Base-by-base conservation (phyloP, 371 early-diverging fungal species). In the Globomyces sp. region DNA sequence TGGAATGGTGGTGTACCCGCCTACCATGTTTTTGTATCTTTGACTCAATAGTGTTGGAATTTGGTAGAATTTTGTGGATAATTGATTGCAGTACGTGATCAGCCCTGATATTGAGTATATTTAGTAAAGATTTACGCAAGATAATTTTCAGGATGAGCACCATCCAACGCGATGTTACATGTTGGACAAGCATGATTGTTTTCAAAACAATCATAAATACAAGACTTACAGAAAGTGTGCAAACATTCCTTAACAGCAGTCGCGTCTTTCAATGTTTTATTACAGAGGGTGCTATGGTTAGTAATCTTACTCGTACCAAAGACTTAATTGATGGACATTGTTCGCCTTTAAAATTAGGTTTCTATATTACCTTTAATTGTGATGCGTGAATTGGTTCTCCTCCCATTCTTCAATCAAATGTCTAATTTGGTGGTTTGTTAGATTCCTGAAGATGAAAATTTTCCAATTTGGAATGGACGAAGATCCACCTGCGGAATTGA, bases 401-500 rank as follows among this genome's bases (percentile, higher is more conserved):
- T 24, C 34, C 5, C 34, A 24, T 51, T 51, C 34, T 34, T 3
- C 52, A 11, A 51, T 47, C 36, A 52, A 8, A n/a, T n/a, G 9
- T 40, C 36, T 13, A 37, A 64, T 13, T 13, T 13, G 44, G 10
- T n/a, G 58, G 42, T 36, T n/a, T 13, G 58, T 13, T 34, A 58
- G 46, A n/a, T 57, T 36, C 47, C 47, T 51, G 52, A 24, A 51
- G 34, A 51, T 4, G 34, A 24, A 51, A 51, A 51, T 61, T 55
- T 55, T 36, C 55, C 4, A 24, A 55, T 8, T 55, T 55, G 55
- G 36, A 55, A 34, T 55, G 6, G 34, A 34, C 6, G 4, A 9
- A 41, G 61, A 58, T 39, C 37, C 43, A 3, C 95, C 95, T 2
- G 83, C 81, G 4, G 90, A 91, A 51, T 80, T 94, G 52, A 90